Conservation (phyloP, 352 stramenopile genomes). For the Phytophthora ramorum region DNA sequence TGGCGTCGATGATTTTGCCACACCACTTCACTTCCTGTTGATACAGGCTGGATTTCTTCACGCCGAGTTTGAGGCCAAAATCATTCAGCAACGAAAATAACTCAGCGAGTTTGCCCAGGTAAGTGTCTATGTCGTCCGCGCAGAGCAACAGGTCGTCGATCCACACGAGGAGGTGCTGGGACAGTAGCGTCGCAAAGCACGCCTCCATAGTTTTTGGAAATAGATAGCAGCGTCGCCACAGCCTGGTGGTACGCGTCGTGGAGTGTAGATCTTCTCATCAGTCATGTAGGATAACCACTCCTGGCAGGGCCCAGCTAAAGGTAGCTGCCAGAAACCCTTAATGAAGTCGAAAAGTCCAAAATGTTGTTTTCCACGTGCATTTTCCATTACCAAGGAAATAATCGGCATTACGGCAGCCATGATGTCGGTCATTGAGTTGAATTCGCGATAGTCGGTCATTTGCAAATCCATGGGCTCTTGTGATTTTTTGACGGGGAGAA, state of each 20-base stretch:
- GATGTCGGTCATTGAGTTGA: slow-evolving; percentile 7
- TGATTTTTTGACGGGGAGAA: slow-evolving; percentile 11
- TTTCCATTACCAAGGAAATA: slow-evolving; percentile 14
- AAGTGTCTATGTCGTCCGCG: slow-evolving; percentile 24
- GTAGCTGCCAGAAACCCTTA: slow-evolving; percentile 15
- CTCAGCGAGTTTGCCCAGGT: slow-evolving; percentile 23
- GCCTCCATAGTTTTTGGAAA: slow-evolving; percentile 16
- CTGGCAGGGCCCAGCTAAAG: slow-evolving; percentile 8
- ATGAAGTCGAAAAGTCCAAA: slow-evolving; percentile 14
- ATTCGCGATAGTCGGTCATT: slow-evolving; percentile 2
- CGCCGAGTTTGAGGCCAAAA: slow-evolving; percentile 30
- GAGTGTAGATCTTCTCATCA: slow-evolving; percentile 30
- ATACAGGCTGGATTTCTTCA: slow-evolving; percentile 28
- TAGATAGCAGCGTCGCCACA: slow-evolving; percentile 1
- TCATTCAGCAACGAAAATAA: slow-evolving; percentile 27
- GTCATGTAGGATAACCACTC: slow-evolving; percentile 30
- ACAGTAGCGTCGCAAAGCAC: slow-evolving; percentile 10
- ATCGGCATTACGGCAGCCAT: slow-evolving; percentile 22
- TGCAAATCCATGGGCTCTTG: neutral
- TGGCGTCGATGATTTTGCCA: too few species aligned
- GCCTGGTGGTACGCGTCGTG: slow-evolving; percentile 17
- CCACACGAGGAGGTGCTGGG: slow-evolving; percentile 29
- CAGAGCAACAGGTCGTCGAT: slow-evolving; percentile 41
- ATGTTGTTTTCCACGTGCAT: slow-evolving; percentile 13
- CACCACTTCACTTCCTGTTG: too few species aligned